A percentile compares a stretch with the other conserved stretches of the same genome.
Conservation (phyloP, 345 rosid species). For the Hypericum perforatum region DNA sequence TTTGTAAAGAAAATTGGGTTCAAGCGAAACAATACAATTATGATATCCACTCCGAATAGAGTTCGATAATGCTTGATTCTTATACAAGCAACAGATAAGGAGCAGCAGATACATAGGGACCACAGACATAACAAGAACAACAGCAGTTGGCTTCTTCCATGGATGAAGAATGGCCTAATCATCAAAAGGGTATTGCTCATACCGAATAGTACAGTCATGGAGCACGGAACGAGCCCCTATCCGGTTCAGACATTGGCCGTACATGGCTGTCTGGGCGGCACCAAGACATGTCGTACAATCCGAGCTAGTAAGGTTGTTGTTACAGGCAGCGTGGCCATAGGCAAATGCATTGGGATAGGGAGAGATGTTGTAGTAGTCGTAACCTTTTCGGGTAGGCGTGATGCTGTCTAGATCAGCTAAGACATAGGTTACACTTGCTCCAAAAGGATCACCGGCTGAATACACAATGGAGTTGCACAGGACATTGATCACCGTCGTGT, state of each 20-base stretch:
- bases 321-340: constrained; percentile 47
- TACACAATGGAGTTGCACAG: constrained; percentile 35
- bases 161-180: too few species aligned
- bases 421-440: constrained; percentile 25
- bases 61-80: too few species aligned
- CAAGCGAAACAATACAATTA: too few species aligned
- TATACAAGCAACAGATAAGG: too few species aligned
- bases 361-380: constrained; percentile 39
- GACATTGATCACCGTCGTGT: constrained; percentile 24
- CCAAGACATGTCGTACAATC: constrained; percentile 36
- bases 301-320: constrained; percentile 24
- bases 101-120: too few species aligned
- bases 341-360: constrained; percentile 55
- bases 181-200: constrained; percentile 48
- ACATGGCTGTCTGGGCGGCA: constrained; percentile 32
- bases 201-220: constrained; percentile 44
- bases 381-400: constrained; percentile 22
- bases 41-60: too few species aligned
- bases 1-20: too few species aligned
- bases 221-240: constrained; percentile 46
- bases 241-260: constrained; percentile 26
- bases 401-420: constrained; percentile 21
- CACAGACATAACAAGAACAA: too few species aligned
- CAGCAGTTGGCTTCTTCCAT: too few species aligned
- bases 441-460: constrained; percentile 38